A percentile compares a stretch with the other conserved stretches of the same genome.
These are phyloP conservation scores for Tricharina praecox DNA, from an alignment of 495 filamentous ascomycete species.

Conservation along the genomic window DNA sequence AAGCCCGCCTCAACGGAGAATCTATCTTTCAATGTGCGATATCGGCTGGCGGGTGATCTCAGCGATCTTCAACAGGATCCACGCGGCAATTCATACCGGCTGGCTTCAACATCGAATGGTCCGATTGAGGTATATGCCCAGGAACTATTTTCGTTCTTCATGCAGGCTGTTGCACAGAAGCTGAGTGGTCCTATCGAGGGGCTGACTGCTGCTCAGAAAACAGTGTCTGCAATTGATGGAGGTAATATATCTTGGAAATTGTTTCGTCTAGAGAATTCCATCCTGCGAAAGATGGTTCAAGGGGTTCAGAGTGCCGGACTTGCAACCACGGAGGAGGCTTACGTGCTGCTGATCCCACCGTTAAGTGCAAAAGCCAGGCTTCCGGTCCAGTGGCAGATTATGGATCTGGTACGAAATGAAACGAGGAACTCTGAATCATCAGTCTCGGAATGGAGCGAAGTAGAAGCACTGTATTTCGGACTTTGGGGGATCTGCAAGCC, in stretches of 20 bases:
- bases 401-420: neutral
- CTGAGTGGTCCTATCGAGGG: neutral
- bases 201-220: neutral
- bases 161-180: constrained; percentile 5
- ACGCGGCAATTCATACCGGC: too few species aligned
- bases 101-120: too few species aligned
- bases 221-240: neutral
- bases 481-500: neutral
- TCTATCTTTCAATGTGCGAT: neutral
- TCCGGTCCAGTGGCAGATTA: neutral
- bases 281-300: neutral
- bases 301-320: neutral
- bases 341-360: neutral
- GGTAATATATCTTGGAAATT: neutral
- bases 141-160: constrained; percentile 13
- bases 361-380: neutral
- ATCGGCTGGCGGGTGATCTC: too few species aligned
- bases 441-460: neutral
- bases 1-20: neutral
- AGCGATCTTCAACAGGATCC: too few species aligned
- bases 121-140: too few species aligned
- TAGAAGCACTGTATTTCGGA: neutral
- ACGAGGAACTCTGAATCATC: neutral
- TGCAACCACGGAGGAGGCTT: neutral
- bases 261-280: neutral